Conservation (phyloP, 257 asterid species). For the Perilla frutescens region DNA sequence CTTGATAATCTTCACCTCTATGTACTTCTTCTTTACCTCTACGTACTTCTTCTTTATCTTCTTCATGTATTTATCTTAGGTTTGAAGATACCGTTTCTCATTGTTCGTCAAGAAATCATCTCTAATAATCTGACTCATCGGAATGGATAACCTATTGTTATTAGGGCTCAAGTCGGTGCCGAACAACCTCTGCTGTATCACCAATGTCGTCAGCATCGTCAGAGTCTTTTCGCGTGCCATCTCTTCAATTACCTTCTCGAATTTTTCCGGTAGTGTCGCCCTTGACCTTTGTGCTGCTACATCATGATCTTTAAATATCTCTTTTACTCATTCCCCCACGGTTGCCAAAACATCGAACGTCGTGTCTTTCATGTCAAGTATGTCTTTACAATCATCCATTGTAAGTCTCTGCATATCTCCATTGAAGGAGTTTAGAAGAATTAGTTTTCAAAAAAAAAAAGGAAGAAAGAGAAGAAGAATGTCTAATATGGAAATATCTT, state of each 20-base stretch:
- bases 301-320: no score
- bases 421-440: no score
- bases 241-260: not conserved
- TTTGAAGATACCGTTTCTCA: not conserved
- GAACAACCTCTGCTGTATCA: conserved; percentile 17
- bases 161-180: not conserved
- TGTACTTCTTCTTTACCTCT: no score
- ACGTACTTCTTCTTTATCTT: not conserved
- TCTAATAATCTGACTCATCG: not conserved
- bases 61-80: not conserved
- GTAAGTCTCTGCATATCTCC: no score
- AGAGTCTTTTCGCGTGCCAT: not conserved
- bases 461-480: no score
- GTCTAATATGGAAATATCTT: no score
- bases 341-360: no score
- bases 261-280: not conserved
- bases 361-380: no score
- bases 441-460: no score
- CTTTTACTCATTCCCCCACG: no score
- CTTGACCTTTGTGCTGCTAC: no score
- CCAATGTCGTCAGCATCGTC: not conserved
- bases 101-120: conserved; percentile 14
- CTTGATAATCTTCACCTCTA: conserved; percentile 19
- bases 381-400: no score
- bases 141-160: conserved; percentile 23